Percentiles rank a stretch among this genome's conserved stretches.
Conservation (phyloP, 2,329 filamentous ascomycete genomes). For the Graphiopsis chlorocephala region DNA sequence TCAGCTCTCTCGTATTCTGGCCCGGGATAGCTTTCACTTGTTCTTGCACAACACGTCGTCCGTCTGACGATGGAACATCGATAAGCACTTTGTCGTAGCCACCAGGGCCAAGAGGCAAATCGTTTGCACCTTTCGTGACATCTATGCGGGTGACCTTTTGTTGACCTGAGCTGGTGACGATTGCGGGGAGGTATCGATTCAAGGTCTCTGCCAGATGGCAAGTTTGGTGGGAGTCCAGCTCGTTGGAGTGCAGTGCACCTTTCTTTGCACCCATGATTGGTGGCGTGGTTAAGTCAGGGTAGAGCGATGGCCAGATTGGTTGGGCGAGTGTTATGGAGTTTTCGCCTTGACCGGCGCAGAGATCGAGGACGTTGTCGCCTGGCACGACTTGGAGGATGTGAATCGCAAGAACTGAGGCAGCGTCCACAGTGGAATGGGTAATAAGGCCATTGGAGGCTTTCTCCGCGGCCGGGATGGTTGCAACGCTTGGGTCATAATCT, state of each 20-base stretch:
- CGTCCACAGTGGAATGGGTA: slow-evolving; percentile 34
- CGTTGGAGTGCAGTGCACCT: slow-evolving; percentile 40
- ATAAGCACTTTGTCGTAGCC: slow-evolving; percentile 43
- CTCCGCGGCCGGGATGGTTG: slow-evolving; percentile 26
- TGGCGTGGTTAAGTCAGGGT: slow-evolving; percentile 18
- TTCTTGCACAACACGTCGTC: slow-evolving; percentile 41
- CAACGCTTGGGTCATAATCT: background rate
- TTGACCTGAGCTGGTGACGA: slow-evolving; percentile 15
- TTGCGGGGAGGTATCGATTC: slow-evolving; percentile 24
- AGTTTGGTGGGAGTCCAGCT: slow-evolving; percentile 34
- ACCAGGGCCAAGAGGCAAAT: slow-evolving; percentile 30
- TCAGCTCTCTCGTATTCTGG: slow-evolving; percentile 36
- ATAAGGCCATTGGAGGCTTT: slow-evolving; percentile 19
- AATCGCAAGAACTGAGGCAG: slow-evolving; percentile 36
- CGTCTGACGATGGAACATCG: slow-evolving; percentile 43
- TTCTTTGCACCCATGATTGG: slow-evolving; percentile 13
- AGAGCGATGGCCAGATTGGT: slow-evolving; percentile 28
- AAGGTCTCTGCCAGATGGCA: slow-evolving; percentile 33
- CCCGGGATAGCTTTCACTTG: slow-evolving; percentile 31
- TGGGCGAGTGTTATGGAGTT: slow-evolving; percentile 38
- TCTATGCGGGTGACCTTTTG: slow-evolving; percentile 27
- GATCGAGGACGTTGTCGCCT: slow-evolving; percentile 40
- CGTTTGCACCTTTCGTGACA: slow-evolving; percentile 22
- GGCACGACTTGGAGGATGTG: slow-evolving; percentile 35
- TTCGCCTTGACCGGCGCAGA: slow-evolving; percentile 41